Base-by-base conservation (phyloP, 257 asterid species). In the Solanum sejunctum region DNA sequence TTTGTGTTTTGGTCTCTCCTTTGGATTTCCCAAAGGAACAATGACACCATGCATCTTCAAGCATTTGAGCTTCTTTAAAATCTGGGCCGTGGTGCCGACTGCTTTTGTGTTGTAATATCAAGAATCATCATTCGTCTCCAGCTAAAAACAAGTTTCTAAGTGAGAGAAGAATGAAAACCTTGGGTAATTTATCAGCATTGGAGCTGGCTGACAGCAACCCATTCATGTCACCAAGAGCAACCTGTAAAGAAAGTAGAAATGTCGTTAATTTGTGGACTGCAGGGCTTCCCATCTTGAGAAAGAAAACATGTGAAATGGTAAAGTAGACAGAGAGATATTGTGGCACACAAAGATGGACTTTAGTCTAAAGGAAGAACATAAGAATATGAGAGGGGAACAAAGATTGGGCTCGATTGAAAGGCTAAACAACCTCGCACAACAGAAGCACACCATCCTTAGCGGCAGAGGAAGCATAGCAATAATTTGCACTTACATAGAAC, bases 401-500 rank as follows among this genome's bases (percentile, higher is more conserved):
- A 18, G 18, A 12, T 26, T 51, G 47, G 17, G 47, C 63, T 51
- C 47, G 82, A 52, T 26, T 77, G 82, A 77, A 51, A n/a, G 0
- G 47, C 64, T 77, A 77, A 77, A 77, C 7, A 67, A 88, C 99
- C 98, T 96, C 98, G 32, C 98, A 96, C 58, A 96, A 86, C 88
- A 96, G 98, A 86, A 96, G 89, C 87, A 96, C 99, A 3, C 98
- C 98, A 47, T 89, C 86, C 45, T 79, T 15, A 57, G 97, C 84
- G 32, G 84, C 47, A 56, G 57, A 80, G 86, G 86, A 81, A 10
- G 98, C 63, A 88, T 84, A 92, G 89, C 98, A 96, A 87, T 94
- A 96, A 79, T 94, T 94, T 83, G 99, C 99, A 89, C 98, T 94
- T 91, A n/a, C n/a, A n/a, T n/a, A n/a, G n/a, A n/a, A 96, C 98